Evolutionary conservation across 2,329 filamentous ascomycete species (phyloP).

Genomic region (Fusarium humuli): DNA sequence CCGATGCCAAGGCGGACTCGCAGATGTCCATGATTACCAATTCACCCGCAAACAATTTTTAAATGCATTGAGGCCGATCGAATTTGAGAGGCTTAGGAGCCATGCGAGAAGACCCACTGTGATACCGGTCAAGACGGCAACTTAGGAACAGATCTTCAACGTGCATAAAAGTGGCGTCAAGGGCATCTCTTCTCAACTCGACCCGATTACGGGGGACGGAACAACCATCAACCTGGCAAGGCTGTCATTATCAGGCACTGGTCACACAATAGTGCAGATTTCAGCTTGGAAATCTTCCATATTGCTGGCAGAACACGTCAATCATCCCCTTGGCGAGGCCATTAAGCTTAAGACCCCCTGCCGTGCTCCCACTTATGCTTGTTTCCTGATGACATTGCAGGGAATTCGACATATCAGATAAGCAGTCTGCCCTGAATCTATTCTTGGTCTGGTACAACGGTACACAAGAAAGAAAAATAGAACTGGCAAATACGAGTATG

Average conservation of each 20-base stretch:
- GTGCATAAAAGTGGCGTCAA: conserved; percentile 5
- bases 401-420: conserved; percentile 5
- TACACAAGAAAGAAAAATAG: conserved; percentile 11
- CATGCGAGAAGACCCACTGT: conserved; percentile 18
- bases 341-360: conserved; percentile 13
- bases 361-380: not conserved
- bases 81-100: not conserved
- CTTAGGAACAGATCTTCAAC: conserved; percentile 16
- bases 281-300: conserved; percentile 8
- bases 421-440: conserved; percentile 12
- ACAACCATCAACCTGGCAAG: not conserved
- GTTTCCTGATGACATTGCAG: not conserved
- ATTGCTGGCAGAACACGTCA: conserved; percentile 8
- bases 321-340: conserved; percentile 1
- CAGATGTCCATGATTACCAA: not conserved
- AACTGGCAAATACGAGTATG: conserved; percentile 38
- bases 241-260: not conserved
- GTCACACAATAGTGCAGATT: not conserved
- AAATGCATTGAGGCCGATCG: not conserved
- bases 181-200: not conserved
- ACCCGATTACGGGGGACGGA: not conserved
- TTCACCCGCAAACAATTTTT: not conserved
- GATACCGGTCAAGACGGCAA: conserved; percentile 5
- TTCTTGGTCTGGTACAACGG: conserved; percentile 11
- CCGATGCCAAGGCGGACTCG: not conserved